Conservation (phyloP, 2,329 filamentous ascomycete genomes). For the Fonsecaea erecta region DNA sequence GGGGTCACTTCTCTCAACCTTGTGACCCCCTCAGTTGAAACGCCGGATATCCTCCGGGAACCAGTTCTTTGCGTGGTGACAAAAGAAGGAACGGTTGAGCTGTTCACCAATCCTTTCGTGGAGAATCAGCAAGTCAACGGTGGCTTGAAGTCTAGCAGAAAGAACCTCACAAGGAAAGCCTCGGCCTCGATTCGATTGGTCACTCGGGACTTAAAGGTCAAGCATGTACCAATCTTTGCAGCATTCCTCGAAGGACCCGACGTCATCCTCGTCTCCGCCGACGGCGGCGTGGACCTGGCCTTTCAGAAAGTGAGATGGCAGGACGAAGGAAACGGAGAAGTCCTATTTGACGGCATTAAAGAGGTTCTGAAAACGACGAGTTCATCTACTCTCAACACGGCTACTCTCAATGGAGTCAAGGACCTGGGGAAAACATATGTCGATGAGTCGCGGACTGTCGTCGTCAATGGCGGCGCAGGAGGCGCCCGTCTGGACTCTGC, state of each 20-base stretch:
- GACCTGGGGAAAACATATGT: conserved; percentile 57
- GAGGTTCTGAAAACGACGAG: conserved; percentile 52
- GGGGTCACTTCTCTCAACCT: conserved; percentile 50
- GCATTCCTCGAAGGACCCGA: conserved; percentile 53
- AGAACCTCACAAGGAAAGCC: conserved; percentile 51
- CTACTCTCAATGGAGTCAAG: conserved; percentile 59
- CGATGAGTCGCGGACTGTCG: conserved; percentile 62
- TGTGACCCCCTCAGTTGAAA: conserved; percentile 39
- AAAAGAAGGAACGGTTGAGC: conserved; percentile 54
- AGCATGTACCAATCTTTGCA: conserved; percentile 50
- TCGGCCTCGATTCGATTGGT: conserved; percentile 53
- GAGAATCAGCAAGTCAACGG: conserved; percentile 41
- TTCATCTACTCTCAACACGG: conserved; percentile 50
- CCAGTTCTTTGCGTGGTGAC: conserved; percentile 54
- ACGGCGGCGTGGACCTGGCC: conserved; percentile 55
- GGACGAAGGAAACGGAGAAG: conserved; percentile 49
- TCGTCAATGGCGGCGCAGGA: conserved; percentile 48
- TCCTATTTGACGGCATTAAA: conserved; percentile 51
- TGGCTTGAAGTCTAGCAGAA: conserved; percentile 39
- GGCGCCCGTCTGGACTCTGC: conserved; percentile 47
- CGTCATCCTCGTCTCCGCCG: conserved; percentile 54
- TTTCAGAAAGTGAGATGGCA: conserved; percentile 57
- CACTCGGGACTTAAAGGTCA: conserved; percentile 47
- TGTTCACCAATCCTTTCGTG: conserved; percentile 56
- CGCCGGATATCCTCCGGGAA: conserved; percentile 37